A percentile compares a stretch with the other conserved stretches of the same genome.
phyloP scores from a whole-genome alignment of 1,284 basidiomycete genomes.

The Puccinia coronata region DNA sequence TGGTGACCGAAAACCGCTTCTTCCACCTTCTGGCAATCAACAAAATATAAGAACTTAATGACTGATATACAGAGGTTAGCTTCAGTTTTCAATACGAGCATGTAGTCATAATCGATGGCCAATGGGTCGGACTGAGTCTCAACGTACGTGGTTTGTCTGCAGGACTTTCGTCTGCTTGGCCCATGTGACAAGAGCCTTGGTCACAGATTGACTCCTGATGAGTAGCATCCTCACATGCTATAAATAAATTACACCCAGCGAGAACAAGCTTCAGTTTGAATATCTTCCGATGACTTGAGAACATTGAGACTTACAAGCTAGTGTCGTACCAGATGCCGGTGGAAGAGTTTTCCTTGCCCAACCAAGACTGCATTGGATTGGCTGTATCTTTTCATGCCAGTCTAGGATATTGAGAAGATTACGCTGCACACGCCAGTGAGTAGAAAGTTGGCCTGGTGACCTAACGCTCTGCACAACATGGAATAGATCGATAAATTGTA shows the following conservation, averaged over 20 bases:
- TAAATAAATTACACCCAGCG: not conserved
- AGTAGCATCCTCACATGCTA: constrained; percentile 2
- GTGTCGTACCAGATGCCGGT: not conserved
- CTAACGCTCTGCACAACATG: not conserved
- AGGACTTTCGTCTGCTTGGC: constrained; percentile 3
- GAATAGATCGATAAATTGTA: not conserved
- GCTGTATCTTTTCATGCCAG: not conserved
- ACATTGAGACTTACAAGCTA: constrained; percentile 9
- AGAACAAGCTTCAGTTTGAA: not conserved
- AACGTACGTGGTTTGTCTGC: constrained; percentile 6
- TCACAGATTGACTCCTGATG: not conserved
- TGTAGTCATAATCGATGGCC: not conserved
- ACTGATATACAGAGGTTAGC: not conserved
- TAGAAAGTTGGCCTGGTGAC: not conserved
- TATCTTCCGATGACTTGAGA: not conserved
- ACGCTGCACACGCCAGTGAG: not conserved
- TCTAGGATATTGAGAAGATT: not conserved
- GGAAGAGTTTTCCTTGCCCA: not conserved
- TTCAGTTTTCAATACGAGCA: not conserved
- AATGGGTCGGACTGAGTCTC: not conserved
- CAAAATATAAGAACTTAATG: not conserved
- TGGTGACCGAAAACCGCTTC: not conserved
- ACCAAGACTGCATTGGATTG: not conserved
- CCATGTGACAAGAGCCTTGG: constrained; percentile 4
- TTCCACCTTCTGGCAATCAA: not conserved